Evolutionary conservation across 441 rosid genomes (phyloP).

Genomic region (Rhodomyrtus psidioides): DNA sequence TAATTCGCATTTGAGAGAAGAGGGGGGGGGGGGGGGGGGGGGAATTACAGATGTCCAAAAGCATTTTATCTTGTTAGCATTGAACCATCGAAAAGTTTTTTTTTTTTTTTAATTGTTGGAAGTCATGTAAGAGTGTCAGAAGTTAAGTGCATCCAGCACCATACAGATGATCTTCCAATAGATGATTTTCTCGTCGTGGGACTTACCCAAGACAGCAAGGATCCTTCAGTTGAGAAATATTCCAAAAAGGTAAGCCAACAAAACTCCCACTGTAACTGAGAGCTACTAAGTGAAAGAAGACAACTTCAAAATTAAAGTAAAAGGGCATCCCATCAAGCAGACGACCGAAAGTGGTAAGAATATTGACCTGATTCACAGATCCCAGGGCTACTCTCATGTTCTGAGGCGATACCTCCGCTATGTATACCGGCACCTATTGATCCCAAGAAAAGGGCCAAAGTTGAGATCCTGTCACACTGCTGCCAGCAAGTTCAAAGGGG

Average conservation of each 20-base stretch:
- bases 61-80: not conserved
- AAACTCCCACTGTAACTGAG: slow-evolving; percentile 80
- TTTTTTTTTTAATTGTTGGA: no score
- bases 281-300: slow-evolving; percentile 31
- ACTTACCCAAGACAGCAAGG: slow-evolving; percentile 66
- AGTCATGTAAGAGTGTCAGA: not conserved
- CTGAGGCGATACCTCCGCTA: slow-evolving; percentile 89
- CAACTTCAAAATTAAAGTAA: not conserved
- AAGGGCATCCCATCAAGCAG: not conserved
- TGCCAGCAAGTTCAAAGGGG: not conserved
- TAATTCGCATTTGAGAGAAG: not conserved
- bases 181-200: not conserved
- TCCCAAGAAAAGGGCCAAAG: not conserved
- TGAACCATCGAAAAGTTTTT: no score
- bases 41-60: not conserved
- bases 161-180: no score
- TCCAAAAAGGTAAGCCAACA: slow-evolving; percentile 71
- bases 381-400: slow-evolving; percentile 81
- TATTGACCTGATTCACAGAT: slow-evolving; percentile 57
- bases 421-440: slow-evolving; percentile 80
- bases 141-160: not conserved
- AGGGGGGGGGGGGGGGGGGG: no score
- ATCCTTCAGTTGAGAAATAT: slow-evolving; percentile 59
- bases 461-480: not conserved
- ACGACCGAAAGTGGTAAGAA: not conserved